Base-by-base conservation (phyloP, 305 asterid species). In the Andrographis paniculata region DNA sequence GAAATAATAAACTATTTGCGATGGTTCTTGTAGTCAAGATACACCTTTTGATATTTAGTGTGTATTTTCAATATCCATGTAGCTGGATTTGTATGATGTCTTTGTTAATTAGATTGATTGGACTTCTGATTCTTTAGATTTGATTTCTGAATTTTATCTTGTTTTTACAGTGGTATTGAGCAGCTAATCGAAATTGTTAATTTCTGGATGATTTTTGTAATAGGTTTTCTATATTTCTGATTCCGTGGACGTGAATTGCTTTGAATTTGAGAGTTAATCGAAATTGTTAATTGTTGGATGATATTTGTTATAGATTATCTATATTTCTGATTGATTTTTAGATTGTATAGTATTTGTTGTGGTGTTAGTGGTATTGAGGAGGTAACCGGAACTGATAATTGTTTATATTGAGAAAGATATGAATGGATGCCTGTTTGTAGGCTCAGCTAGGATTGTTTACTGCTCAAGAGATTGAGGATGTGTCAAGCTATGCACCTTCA, bases 401-500 rank as follows among this genome's bases (percentile, higher is more conserved):
- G 54, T 64, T 67, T 15, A 42, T 67, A 58, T 80, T 77, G 67
- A 74, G 42, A 58, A 73, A 75, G 61, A 65, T 50, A 51, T 83
- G 74, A 75, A 80, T 75, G 87, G 63, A 72, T 86, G 74, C 70
- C 68, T 37, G 42, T 82, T 87, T 80, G 92, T 81, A 87, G 97
- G 95, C 88, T 78, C 93, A 88, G 84, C 78, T 79, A 73, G 94
- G 80, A 60, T 77, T 87, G 62, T 79, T 73, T 75, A 55, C 70
- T 79, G 95, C 82, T 41, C 93, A 77, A 79, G 97, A 84, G 61
- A 55, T 69, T 79, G 95, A 87, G 57, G 69, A 69, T 75, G 48
- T 79, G 74, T 64, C 91, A 60, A 78, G 93, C 89, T 78, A 70
- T 69, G 87, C 80, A 59, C 68, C 87, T 63, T 54, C 88, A 46